Evolutionary conservation across 2,329 filamentous ascomycete species (phyloP).

Genomic region (Paraphaeosphaeria sporulosa): DNA sequence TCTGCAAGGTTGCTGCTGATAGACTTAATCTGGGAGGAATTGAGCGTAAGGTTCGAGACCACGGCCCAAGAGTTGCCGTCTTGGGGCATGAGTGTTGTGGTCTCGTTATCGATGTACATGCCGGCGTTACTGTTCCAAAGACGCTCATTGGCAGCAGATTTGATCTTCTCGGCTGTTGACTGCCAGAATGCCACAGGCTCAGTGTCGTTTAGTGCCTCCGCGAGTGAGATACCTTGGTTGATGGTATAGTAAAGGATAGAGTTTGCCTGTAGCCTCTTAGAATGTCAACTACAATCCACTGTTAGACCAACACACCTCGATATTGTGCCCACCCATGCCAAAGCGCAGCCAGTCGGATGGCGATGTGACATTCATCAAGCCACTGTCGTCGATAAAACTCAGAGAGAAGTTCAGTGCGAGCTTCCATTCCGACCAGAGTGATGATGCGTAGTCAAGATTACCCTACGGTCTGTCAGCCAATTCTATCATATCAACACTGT

Average conservation of each 20-base stretch:
- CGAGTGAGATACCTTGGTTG: slow-evolving; percentile 60
- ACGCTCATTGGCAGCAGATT: slow-evolving; percentile 55
- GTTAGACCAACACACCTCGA: slow-evolving; percentile 42
- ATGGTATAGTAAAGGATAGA: slow-evolving; percentile 60
- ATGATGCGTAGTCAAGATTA: slow-evolving; percentile 49
- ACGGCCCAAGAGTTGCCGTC: slow-evolving; percentile 56
- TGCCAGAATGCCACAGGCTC: slow-evolving; percentile 52
- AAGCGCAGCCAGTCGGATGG: slow-evolving; percentile 57
- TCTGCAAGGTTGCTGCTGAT: slow-evolving; percentile 45
- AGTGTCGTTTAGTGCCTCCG: slow-evolving; percentile 56
- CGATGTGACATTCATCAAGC: slow-evolving; percentile 57
- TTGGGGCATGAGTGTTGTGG: slow-evolving; percentile 59
- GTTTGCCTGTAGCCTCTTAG: slow-evolving; percentile 45
- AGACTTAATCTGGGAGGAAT: slow-evolving; percentile 33
- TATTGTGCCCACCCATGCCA: slow-evolving; percentile 61
- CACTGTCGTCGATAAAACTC: slow-evolving; percentile 51
- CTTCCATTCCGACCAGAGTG: slow-evolving; percentile 56
- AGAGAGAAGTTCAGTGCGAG: slow-evolving; percentile 54
- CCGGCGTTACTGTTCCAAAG: slow-evolving; percentile 60
- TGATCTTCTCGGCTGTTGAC: slow-evolving; percentile 52
- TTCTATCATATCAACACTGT: not conserved
- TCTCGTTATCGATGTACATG: slow-evolving; percentile 64
- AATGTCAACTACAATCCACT: not conserved
- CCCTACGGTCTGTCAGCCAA: slow-evolving; percentile 28
- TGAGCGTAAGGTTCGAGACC: slow-evolving; percentile 47